Base-by-base conservation (phyloP, 345 rosid genomes). In the Eucalyptus virginea region DNA sequence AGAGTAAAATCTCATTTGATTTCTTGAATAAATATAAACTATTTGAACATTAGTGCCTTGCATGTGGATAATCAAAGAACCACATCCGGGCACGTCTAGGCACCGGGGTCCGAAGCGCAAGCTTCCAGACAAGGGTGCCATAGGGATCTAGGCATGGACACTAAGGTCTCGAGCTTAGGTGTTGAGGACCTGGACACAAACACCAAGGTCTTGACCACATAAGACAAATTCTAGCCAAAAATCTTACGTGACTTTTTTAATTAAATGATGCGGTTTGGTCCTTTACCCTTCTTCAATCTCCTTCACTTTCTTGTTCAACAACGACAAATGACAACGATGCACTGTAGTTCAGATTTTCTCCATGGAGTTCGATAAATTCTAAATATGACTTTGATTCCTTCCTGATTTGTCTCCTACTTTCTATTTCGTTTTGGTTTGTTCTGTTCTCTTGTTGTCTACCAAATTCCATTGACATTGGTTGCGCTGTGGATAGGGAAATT, bases 71-170 rank as follows among this genome's bases (percentile, higher is more conserved):
- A 26, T 56, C 1, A 24, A 5, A 26, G 62, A 56, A 56, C 62
- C 62, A 24, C 13, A 5, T 56, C 0, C 4, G 6, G 28, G 30
- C 62, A 56, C 6, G 1, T 11, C 28, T 56, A 11, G 6, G 30
- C 62, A 56, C 2, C 4, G 2, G 6, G 28, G 30, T 56, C 30
- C 1, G 5, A 0, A 26, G 30, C 0, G 30, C 62, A 9, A 56
- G 14, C 62, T 23, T 24, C 0, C 6, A 26, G 1, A 56, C 30
- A 56, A 56, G 62, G 14, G 13, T 5, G 6, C 30, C 58, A 52
- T 56, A 56, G 62, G 13, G 62, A 23, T 56, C 6, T 5, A 9
- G 14, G 13, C 26, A 52, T 1, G 11, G 11, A 19, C 26, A 52
- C 11, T 52, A 21, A 52, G 58, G 58, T 52, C 62, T 23, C 3